phyloP scores from a whole-genome alignment of 331 rosid genomes.

The Acacia pycnantha region DNA sequence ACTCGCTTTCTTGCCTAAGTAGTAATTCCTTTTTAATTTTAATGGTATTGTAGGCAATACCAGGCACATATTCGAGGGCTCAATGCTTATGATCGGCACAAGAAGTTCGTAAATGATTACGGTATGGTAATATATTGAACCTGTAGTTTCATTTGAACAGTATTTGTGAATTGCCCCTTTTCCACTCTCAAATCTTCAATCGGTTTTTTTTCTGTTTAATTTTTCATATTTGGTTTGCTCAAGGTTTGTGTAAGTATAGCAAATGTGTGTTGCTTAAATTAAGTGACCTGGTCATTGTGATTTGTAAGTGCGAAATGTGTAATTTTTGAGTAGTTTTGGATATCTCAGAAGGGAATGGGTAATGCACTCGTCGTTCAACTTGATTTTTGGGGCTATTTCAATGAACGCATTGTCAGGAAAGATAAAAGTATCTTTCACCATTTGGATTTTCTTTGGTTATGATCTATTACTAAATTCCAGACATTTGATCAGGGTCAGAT shows the following conservation, averaged over 20 bases:
- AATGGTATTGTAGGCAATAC: constrained; percentile 62
- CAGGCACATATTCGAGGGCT: constrained; percentile 96
- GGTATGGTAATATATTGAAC: constrained; percentile 35
- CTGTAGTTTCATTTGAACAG: not conserved
- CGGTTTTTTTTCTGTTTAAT: not conserved
- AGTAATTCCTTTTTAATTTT: not conserved
- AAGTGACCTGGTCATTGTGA: not conserved
- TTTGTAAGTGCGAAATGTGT: not conserved
- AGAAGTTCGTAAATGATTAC: constrained; percentile 73
- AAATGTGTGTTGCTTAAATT: not conserved
- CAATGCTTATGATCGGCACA: constrained; percentile 90
- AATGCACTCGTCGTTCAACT: not conserved
- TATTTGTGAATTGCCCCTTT: not conserved
- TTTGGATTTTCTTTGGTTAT: not conserved
- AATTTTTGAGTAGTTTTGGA: not conserved
- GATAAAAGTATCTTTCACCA: not conserved
- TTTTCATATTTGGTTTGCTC: not conserved
- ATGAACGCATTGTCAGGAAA: not conserved
- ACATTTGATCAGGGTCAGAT: not conserved
- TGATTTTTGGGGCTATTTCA: not conserved
- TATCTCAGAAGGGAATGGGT: not conserved
- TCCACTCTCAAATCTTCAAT: not conserved
- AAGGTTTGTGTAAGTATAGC: not conserved
- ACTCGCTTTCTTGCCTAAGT: not conserved
- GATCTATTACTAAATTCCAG: not conserved